Evolutionary conservation across 441 rosid species (phyloP), one percentile per base, ranked within the genome.

Genomic region (Manihot esculenta): DNA sequence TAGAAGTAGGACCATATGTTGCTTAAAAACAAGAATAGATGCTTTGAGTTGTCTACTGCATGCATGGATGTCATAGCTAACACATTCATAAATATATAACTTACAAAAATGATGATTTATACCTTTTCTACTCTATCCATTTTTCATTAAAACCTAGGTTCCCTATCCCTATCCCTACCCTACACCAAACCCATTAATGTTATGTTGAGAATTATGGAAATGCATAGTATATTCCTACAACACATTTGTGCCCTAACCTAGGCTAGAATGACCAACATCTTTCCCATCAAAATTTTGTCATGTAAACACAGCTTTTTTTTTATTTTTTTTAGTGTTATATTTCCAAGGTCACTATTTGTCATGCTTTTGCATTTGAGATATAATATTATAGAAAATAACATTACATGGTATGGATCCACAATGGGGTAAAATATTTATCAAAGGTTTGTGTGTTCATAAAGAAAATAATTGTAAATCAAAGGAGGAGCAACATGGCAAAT

Each of bases 41-140:
- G 73, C 79, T 57, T 67, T 69, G 55, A 55, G 38, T 54, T 72
- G 82, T 75, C 69, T 50, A 20, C 15, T 71, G 33, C 11, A 3
- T 15, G 3, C 23, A 33, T 24, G 1, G 13, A 55, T 18, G 14
- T 3, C 9, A 55, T 10, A 23, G 17, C 59, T 23, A 55, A 55
- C 1, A 30, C 33, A 30, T 30, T 30, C 33, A 30, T 30, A 30
- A 30, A 30, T 30, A 30, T 30, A 30, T 1, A 30, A 30, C 2
- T 30, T 30, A 30, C 33, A 1, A 30, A 1, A 30, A 4, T n/a
- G 33, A 30, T 30, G 4, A 30, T 30, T 30, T 4, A 30, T 30
- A 30, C 33, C 33, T 30, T 30, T 30, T 30, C 33, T 30, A 30
- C 4, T 30, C 1, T 30, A 30, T 30, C 33, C 1, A 30, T 30